Conservation (phyloP, 345 rosid species). For the Acer saccharum region DNA sequence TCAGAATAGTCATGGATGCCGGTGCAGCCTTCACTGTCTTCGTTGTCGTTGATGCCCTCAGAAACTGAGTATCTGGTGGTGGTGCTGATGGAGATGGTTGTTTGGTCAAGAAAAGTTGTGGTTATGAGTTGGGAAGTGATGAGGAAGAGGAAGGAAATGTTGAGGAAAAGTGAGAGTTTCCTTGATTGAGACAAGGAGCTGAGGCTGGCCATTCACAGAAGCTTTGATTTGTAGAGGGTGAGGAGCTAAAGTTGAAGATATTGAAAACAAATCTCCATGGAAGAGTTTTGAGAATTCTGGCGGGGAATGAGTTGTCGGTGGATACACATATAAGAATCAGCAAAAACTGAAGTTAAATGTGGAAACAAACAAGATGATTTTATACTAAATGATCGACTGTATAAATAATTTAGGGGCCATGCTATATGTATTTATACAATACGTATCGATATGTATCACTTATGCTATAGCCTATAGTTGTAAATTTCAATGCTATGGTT, state of each 20-base stretch:
- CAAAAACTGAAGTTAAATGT: slow-evolving; percentile 5
- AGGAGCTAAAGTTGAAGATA: slow-evolving; percentile 16
- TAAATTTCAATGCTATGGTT: no score
- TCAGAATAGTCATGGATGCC: slow-evolving; percentile 45
- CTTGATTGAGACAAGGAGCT: slow-evolving; percentile 25
- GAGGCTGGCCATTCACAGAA: slow-evolving; percentile 44
- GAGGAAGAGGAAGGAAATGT: slow-evolving; percentile 53
- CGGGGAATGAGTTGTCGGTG: slow-evolving; percentile 14
- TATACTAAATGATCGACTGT: neutral
- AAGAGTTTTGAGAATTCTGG: slow-evolving; percentile 13
- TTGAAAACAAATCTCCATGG: slow-evolving; percentile 25
- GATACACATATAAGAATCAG: neutral
- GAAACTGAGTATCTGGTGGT: slow-evolving; percentile 8
- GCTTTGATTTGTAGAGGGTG: slow-evolving; percentile 2
- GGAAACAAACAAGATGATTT: neutral
- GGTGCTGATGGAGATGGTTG: neutral
- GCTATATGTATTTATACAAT: no score
- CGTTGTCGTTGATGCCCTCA: slow-evolving; percentile 3
- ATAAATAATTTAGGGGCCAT: no score
- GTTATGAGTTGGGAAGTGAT: slow-evolving; percentile 31
- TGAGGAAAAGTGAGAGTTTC: slow-evolving; percentile 48
- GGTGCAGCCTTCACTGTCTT: slow-evolving; percentile 31
- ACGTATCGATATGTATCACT: no score
- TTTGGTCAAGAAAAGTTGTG: slow-evolving; percentile 22
- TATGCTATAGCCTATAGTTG: no score